Evolutionary conservation across 148 eudicot species (phyloP), one percentile per base, ranked within the genome.

Genomic region (Heliosperma pusillum): DNA sequence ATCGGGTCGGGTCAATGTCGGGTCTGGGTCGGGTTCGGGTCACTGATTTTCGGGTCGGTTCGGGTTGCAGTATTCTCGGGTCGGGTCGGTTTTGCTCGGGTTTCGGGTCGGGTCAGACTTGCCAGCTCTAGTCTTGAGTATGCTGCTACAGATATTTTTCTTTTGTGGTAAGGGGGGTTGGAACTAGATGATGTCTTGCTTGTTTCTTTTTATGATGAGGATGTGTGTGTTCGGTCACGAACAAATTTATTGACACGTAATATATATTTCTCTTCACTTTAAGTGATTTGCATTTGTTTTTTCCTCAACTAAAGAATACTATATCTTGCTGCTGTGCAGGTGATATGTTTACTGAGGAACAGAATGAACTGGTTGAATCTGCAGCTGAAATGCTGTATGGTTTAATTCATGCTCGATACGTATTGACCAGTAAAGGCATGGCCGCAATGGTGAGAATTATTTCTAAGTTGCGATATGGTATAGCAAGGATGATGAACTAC

Each of bases 381-480:
- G 96, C 92, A 22, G 92, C 96, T 12, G 96, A 88, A 79, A 90
- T 88, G 92, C 83, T 90, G 8, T 90, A 90, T 70, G 96, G 96
- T 69, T 80, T 90, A 22, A 88, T 90, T 74, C 96, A 90, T 76
- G 89, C 90, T 26, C 83, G 92, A 45, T 90, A 87, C 80, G 82
- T 90, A 66, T 80, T 90, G 83, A 88, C 96, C 40, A 87, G 87
- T 85, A 90, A 90, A 83, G 96, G 92, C 80, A 76, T 88, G 88
- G 83, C 90, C 62, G 90, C 90, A 7, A 90, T 90, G 92, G 96
- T 90, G 76, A 81, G 80, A 19, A 21, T 11, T 24, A 13, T 20
- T 33, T 77, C 26, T 76, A 36, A 36, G 61, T 59, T 61, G 29
- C 15, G 1, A 30, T 45, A 25, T 80, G 77, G n/a, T 66, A 59